Conservation (phyloP, 2,329 filamentous ascomycete genomes). For the Hymenoscyphus infarciens region DNA sequence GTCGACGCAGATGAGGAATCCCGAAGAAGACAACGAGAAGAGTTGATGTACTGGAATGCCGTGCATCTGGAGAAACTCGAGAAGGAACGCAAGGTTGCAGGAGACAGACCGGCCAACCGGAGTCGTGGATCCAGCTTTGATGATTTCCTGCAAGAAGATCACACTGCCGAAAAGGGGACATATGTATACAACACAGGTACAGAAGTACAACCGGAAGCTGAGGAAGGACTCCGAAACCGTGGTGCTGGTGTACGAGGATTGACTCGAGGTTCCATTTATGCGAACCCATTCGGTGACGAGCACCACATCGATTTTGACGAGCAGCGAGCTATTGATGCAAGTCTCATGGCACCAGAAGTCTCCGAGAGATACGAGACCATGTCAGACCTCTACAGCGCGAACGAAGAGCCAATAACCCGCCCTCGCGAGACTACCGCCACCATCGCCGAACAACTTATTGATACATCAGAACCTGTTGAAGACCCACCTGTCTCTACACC, state of each 20-base stretch:
- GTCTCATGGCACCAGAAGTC: constrained; percentile 41
- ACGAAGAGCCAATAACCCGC: constrained; percentile 20
- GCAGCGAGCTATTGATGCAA: constrained; percentile 39
- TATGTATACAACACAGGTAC: constrained; percentile 57
- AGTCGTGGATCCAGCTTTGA: constrained; percentile 45
- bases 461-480: constrained; percentile 29
- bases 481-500: constrained; percentile 30
- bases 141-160: constrained; percentile 53
- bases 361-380: constrained; percentile 51
- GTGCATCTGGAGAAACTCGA: constrained; percentile 48
- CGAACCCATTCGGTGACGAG: constrained; percentile 53
- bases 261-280: constrained; percentile 43
- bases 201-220: constrained; percentile 39
- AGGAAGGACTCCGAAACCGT: constrained; percentile 47
- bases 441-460: constrained; percentile 30
- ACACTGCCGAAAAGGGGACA: constrained; percentile 49
- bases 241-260: constrained; percentile 47
- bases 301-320: constrained; percentile 41
- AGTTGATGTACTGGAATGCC: constrained; percentile 64
- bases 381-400: constrained; percentile 41
- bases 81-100: constrained; percentile 31
- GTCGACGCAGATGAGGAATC: constrained; percentile 62
- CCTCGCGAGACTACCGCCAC: constrained; percentile 24
- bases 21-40: constrained; percentile 58
- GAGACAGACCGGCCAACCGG: constrained; percentile 30